These are phyloP conservation scores for Ganoderma sp. DNA, from an alignment of 1,284 basidiomycete species.

Conservation along the genomic window DNA sequence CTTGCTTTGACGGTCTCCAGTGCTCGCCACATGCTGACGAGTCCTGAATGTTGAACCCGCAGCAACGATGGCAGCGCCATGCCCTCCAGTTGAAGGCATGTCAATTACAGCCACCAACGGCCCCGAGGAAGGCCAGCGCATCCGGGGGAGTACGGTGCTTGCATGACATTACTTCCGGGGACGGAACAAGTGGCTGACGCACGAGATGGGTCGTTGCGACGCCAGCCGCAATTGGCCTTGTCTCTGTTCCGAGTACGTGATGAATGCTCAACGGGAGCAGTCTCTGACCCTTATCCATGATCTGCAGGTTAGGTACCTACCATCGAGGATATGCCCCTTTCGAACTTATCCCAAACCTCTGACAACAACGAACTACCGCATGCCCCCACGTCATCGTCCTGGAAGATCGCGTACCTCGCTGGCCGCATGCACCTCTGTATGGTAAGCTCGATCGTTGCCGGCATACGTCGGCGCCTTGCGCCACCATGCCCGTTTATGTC, in stretches of 20 bases:
- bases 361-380: neutral
- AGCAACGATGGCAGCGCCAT: neutral
- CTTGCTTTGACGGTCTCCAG: neutral
- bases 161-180: neutral
- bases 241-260: conserved; percentile 5
- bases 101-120: neutral
- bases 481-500: neutral
- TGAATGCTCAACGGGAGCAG: conserved; percentile 1
- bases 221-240: neutral
- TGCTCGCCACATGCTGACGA: neutral
- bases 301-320: neutral
- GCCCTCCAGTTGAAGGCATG: neutral
- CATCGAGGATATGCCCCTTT: conserved; percentile 9
- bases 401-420: conserved; percentile 1
- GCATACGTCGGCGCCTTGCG: conserved; percentile 2
- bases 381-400: neutral
- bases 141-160: neutral
- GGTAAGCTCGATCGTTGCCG: conserved; percentile 7
- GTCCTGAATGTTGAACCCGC: neutral
- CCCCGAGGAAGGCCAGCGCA: neutral
- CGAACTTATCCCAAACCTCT: conserved; percentile 2
- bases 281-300: neutral
- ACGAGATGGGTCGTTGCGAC: neutral
- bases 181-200: conserved; percentile 1
- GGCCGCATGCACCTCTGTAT: conserved; percentile 4